Conservation (phyloP, 139 green algal genomes). For the Haematococcus sp. region DNA sequence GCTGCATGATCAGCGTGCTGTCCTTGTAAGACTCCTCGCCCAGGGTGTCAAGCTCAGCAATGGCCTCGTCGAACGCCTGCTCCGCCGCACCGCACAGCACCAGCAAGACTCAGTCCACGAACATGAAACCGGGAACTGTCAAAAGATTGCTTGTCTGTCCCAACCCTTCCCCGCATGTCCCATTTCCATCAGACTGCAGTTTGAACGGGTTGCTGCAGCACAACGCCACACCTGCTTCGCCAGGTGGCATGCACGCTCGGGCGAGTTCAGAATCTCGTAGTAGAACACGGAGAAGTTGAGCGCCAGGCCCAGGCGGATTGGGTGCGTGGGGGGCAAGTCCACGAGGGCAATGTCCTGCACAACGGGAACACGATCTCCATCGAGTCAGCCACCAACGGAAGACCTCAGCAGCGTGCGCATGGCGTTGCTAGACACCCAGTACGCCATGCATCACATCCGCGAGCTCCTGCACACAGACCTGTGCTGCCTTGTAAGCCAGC, state of each 20-base stretch:
- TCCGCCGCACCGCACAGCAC: conserved; percentile 60
- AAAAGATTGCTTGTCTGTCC: no score
- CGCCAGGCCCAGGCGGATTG: conserved; percentile 93
- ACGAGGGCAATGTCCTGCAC: conserved; percentile 91
- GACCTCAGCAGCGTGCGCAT: no score
- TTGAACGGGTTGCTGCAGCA: not conserved
- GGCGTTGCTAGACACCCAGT: no score
- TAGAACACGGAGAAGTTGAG: conserved; percentile 99
- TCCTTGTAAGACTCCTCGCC: conserved; percentile 99
- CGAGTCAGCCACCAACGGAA: no score
- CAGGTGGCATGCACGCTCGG: conserved; percentile 90
- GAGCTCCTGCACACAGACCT: conserved; percentile 41
- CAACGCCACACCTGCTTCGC: conserved; percentile 84
- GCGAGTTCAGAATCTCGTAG: conserved; percentile 98
- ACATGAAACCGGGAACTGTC: no score
- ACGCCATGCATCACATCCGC: no score
- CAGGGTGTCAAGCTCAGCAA: conserved; percentile 97
- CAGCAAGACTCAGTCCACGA: no score
- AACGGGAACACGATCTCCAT: no score
- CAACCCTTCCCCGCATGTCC: no score
- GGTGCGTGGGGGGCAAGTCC: conserved; percentile 90
- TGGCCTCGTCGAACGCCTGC: conserved; percentile 98
- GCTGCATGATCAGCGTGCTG: conserved; percentile 98
- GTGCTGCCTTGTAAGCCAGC: conserved; percentile 92
- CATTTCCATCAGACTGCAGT: no score